Base-by-base conservation (phyloP, 176 grass and related monocot genomes). In the Rhynchospora breviuscula region DNA sequence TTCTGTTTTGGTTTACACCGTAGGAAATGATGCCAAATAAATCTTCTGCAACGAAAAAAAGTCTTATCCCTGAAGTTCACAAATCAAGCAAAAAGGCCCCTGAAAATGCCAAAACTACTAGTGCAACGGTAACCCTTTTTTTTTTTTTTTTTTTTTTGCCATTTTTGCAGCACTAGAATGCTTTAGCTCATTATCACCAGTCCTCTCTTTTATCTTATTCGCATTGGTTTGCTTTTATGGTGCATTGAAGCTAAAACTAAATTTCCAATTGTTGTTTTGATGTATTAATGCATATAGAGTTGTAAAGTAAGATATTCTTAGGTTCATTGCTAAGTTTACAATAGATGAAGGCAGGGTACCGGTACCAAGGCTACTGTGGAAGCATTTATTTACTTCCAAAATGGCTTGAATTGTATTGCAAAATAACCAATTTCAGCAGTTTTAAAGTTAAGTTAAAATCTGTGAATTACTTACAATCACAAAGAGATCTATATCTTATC, bases 21-120 rank as follows among this genome's bases (percentile, higher is more conserved):
- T 81, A 97, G 94, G 89, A 97, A 90, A 78, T 88, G 57, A 53
- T 88, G 57, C 35, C 83, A 47, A 87, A 88, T 82, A 90, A 82
- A 81, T 61, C 46, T 89, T 73, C 85, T 78, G 68, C 59, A 61
- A 56, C 71, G 80, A 53, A 79, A 78, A 93, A 88, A 81, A 22
- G 10, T 17, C 67, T 80, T 60, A 67, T 86, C 84, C 85, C 85
- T 79, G 91, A 86, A 87, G 87, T 87, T 59, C 84, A 87, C 85
- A 85, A 86, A 87, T 12, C 61, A 64, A 72, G 79, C 19, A 64
- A 75, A 48, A 89, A 87, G 82, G 84, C 88, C 76, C 62, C 45
- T 78, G 69, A 52, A 65, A 51, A 18, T 83, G 14, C 67, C 68
- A 22, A 63, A 78, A 69, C n/a, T 67, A 66, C 45, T 35, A 70